Conservation (phyloP, 148 eudicot species). For the Linanthus parryae region DNA sequence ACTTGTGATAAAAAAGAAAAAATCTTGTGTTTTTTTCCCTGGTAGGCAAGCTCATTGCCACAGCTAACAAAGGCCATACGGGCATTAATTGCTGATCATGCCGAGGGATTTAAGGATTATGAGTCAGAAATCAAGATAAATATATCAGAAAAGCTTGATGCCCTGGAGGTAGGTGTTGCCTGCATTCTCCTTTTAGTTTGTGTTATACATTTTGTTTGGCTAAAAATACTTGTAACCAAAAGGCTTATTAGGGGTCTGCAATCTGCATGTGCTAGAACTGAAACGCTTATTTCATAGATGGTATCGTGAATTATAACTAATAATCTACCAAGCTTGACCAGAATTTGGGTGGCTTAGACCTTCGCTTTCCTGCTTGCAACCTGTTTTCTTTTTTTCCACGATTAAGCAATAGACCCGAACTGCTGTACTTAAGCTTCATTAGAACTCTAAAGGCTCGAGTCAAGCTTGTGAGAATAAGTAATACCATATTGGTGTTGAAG, state of each 20-base stretch:
- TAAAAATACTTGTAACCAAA: neutral
- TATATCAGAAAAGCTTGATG: slow-evolving; percentile 66
- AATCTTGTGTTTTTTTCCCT: neutral
- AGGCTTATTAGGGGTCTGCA: neutral
- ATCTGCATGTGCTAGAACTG: too few relatives aligned
- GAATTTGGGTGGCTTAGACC: too few relatives aligned
- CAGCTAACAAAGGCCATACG: slow-evolving; percentile 70
- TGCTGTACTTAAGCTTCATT: too few relatives aligned
- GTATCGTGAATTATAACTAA: too few relatives aligned
- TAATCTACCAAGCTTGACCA: too few relatives aligned
- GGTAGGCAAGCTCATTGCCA: slow-evolving; percentile 68
- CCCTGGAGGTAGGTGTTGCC: slow-evolving; percentile 66
- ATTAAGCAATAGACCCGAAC: too few relatives aligned
- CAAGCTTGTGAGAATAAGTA: too few relatives aligned
- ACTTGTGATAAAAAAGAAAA: neutral
- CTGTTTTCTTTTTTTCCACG: too few relatives aligned
- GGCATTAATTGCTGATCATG: slow-evolving; percentile 50
- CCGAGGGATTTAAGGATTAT: slow-evolving; percentile 45
- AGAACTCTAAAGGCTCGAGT: too few relatives aligned
- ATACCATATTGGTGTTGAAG: too few relatives aligned
- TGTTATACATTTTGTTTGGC: neutral
- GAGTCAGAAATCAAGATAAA: slow-evolving; percentile 42
- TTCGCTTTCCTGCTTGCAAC: too few relatives aligned
- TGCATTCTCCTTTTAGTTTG: neutral
- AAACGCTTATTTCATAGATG: too few relatives aligned